Percentiles rank a stretch among this genome's conserved stretches.
These are phyloP conservation scores for Ceratobasidium sp. DNA, from an alignment of 1,284 basidiomycete genomes.

Conservation along the genomic window DNA sequence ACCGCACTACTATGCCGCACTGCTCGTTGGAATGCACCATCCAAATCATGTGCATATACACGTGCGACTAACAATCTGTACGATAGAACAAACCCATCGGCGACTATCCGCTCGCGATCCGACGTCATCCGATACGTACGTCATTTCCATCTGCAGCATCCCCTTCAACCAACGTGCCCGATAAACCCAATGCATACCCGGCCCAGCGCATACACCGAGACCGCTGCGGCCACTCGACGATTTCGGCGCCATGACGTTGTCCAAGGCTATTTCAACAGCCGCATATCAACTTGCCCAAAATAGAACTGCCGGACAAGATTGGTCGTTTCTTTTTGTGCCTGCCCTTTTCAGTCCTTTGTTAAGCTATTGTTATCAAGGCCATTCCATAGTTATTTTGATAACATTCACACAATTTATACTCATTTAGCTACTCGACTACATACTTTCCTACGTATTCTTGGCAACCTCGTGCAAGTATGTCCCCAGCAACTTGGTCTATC, in stretches of 20 bases:
- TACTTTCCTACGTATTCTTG: not conserved
- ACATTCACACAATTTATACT: not conserved
- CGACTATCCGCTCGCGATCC: not conserved
- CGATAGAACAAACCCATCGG: not conserved
- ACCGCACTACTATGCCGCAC: not conserved
- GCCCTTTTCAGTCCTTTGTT: not conserved
- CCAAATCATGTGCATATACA: not conserved
- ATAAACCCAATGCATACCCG: not conserved
- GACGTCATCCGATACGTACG: not conserved
- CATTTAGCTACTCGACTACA: not conserved
- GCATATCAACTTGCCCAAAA: constrained; percentile 8
- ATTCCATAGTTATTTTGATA: not conserved
- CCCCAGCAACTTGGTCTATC: constrained; percentile 77
- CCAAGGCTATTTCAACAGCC: not conserved
- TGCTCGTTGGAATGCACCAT: not conserved
- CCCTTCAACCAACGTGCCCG: not conserved
- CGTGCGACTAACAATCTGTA: not conserved
- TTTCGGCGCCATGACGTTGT: not conserved
- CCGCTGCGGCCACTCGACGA: not conserved
- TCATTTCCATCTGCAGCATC: not conserved
- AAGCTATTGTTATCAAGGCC: not conserved
- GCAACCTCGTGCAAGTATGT: constrained; percentile 85
- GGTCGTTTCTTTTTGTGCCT: not conserved
- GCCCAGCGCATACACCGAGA: not conserved
- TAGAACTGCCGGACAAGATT: not conserved